Evolutionary conservation across 2,329 filamentous ascomycete species (phyloP).

Genomic region (Blastomyces percursus): DNA sequence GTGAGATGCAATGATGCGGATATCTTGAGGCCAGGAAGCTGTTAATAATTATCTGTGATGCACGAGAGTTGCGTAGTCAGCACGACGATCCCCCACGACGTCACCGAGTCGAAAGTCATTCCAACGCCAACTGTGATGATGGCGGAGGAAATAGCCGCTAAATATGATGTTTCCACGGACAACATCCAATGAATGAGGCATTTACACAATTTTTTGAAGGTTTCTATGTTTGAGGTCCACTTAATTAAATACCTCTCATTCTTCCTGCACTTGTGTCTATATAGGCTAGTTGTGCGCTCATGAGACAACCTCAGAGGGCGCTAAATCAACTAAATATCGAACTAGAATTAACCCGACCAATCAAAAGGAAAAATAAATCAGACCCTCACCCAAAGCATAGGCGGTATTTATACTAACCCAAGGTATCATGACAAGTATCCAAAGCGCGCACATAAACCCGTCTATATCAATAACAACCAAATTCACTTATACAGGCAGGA

Average conservation of each 20-base stretch:
- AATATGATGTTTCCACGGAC: background rate
- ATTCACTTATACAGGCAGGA: background rate
- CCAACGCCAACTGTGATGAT: background rate
- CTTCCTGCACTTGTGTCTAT: background rate
- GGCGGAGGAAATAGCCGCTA: background rate
- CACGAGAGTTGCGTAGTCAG: background rate
- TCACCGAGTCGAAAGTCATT: background rate
- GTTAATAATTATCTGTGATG: background rate
- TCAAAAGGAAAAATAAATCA: background rate
- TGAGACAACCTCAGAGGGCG: background rate
- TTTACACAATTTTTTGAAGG: background rate
- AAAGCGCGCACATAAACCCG: background rate
- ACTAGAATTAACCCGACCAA: background rate
- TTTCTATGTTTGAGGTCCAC: background rate
- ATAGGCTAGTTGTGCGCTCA: background rate
- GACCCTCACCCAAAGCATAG: background rate
- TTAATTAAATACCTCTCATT: background rate
- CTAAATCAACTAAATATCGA: background rate
- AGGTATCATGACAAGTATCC: background rate
- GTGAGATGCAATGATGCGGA: background rate
- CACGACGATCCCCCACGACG: background rate
- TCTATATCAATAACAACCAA: background rate
- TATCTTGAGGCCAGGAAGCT: background rate
- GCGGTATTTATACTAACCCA: background rate
- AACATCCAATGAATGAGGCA: background rate